Evolutionary conservation across 441 rosid species (phyloP).

Genomic region (Erodium texanum): DNA sequence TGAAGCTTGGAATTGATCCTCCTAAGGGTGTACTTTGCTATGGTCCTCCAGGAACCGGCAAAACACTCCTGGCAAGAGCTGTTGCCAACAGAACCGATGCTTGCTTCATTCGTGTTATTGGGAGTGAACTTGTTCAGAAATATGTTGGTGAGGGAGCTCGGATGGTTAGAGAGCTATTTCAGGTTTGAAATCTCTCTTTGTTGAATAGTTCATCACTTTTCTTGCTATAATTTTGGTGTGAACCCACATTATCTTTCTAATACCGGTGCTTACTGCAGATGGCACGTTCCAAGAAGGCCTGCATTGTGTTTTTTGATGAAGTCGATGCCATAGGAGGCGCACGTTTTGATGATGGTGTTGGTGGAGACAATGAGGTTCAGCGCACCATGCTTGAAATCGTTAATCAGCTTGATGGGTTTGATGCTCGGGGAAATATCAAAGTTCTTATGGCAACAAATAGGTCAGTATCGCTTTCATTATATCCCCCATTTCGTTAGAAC

Average conservation of each 20-base stretch:
- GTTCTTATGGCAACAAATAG: constrained; percentile 97
- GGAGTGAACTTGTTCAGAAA: constrained; percentile 97
- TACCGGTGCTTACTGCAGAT: neutral
- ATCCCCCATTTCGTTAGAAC: too few species aligned
- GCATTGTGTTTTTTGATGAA: constrained; percentile 30
- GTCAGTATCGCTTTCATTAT: too few species aligned
- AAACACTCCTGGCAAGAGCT: constrained; percentile 91
- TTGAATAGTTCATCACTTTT: too few species aligned
- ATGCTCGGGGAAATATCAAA: constrained; percentile 95
- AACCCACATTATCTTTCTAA: neutral
- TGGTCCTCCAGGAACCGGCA: constrained; percentile 81
- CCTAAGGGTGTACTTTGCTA: constrained; percentile 98
- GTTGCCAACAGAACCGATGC: constrained; percentile 98
- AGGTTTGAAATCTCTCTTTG: constrained; percentile 31
- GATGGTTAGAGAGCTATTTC: constrained; percentile 93
- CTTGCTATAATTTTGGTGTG: neutral
- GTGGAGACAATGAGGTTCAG: constrained; percentile 95
- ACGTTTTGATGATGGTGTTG: constrained; percentile 93
- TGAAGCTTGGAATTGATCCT: constrained; percentile 96
- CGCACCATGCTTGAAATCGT: constrained; percentile 98
- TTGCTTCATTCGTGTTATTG: constrained; percentile 92
- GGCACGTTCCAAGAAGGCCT: neutral
- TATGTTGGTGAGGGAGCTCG: constrained; percentile 97
- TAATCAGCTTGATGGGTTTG: constrained; percentile 94
- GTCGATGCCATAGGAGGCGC: constrained; percentile 99